Base-by-base conservation (phyloP, 2,329 filamentous ascomycete species). In the Rhexocercosporidium sp. region DNA sequence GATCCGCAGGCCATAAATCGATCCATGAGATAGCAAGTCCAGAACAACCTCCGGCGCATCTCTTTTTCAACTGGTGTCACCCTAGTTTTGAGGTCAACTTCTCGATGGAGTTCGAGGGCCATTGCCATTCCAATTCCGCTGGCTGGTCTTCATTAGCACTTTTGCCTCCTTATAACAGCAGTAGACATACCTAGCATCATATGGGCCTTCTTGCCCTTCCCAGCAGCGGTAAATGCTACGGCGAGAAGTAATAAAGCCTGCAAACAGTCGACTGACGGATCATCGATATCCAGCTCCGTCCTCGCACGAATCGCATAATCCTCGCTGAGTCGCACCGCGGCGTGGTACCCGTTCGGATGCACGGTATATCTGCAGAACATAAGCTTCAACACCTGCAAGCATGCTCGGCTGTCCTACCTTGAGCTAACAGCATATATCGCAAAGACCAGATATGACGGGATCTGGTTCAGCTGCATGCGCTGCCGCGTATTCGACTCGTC, bases 11-110 rank as follows among this genome's bases (percentile, higher is more conserved):
- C 88, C 72, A 90, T 85, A 73, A 95, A 96, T n/a, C 92, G 87
- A 76, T 97, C 93, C 78, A 96, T 89, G 29, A 96, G 82, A 74
- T 96, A 97, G 76, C 92, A 95, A 1, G 92, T 90, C 93, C 93
- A 97, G 78, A 97, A 97, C 1, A 96, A 81, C n/a, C 92, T 86
- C 64, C 93, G 84, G 54, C 92, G 86, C 75, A 90, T 89, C 80
- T 96, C 93, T 65, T 91, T 86, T 75, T 96, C 93, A 3, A 88
- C 81, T 0, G 88, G 84, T 0, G 88, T 86, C 12, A 92, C 84
- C 64, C 87, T 86, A 14, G 87, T 81, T 60, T 87, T 86, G 6
- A 83, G 76, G 27, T 93, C 89, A 51, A 90, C 81, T 79, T 97
- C 93, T 37, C 92, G 88, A 75, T 96, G 92, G 3, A 96, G 82